phyloP scores from a whole-genome alignment of 352 stramenopile genomes.

The Elongisporangium anandrum region DNA sequence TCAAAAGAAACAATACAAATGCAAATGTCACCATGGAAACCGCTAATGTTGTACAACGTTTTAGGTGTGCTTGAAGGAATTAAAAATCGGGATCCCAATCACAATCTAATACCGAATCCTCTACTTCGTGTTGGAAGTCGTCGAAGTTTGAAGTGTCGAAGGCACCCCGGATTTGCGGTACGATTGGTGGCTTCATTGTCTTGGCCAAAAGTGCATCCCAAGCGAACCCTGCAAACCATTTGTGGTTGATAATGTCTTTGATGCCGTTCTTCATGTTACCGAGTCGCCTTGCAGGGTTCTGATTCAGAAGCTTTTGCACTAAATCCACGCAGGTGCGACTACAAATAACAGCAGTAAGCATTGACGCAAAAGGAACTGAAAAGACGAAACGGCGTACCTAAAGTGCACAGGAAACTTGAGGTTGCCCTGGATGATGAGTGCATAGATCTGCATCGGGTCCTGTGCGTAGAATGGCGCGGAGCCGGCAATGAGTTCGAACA shows the following conservation, averaged over 20 bases:
- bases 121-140: slow-evolving; percentile 62
- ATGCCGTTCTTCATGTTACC: slow-evolving; percentile 85
- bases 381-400: slow-evolving; percentile 29
- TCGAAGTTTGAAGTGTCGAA: slow-evolving; percentile 85
- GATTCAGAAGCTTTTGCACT: slow-evolving; percentile 85
- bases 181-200: slow-evolving; percentile 63
- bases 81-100: slow-evolving; percentile 78
- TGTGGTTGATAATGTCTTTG: slow-evolving; percentile 82
- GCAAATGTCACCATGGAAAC: too few species aligned
- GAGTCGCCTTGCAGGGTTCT: slow-evolving; percentile 66
- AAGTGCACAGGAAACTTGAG: slow-evolving; percentile 85
- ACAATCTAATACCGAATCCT: slow-evolving; percentile 56
- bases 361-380: not conserved
- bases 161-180: slow-evolving; percentile 64
- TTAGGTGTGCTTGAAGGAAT: too few species aligned
- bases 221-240: slow-evolving; percentile 70
- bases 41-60: too few species aligned
- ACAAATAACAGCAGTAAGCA: not conserved
- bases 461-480: slow-evolving; percentile 87
- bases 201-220: slow-evolving; percentile 63
- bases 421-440: slow-evolving; percentile 85
- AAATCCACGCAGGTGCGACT: slow-evolving; percentile 73
- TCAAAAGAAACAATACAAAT: too few species aligned
- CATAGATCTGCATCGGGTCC: slow-evolving; percentile 90
- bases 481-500: slow-evolving; percentile 88